phyloP scores from a whole-genome alignment of 2,329 filamentous ascomycete genomes.

The Sphaceloma murrayae region DNA sequence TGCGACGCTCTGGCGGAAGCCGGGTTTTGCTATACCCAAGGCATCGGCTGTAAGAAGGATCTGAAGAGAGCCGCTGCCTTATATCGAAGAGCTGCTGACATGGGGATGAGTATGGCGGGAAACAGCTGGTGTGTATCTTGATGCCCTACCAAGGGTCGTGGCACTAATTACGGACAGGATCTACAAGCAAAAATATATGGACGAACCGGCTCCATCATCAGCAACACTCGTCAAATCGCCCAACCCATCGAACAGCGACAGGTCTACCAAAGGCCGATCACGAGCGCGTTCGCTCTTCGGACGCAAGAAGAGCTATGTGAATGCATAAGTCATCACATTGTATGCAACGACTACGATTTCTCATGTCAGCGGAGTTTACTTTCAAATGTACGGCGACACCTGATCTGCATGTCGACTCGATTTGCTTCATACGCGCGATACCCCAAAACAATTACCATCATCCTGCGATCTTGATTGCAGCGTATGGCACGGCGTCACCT shows the following conservation, averaged over 20 bases:
- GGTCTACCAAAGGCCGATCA: conserved; percentile 5
- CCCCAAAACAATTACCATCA: not conserved
- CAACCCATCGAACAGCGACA: conserved; percentile 8
- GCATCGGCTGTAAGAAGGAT: conserved; percentile 89
- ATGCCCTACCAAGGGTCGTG: conserved; percentile 8
- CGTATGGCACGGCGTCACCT: not conserved
- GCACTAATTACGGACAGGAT: conserved; percentile 53
- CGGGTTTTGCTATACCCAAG: conserved; percentile 91
- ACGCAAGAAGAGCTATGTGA: conserved; percentile 17
- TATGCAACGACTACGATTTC: no score
- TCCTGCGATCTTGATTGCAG: not conserved
- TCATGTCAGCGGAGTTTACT: no score
- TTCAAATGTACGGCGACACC: not conserved
- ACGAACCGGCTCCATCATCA: conserved; percentile 37
- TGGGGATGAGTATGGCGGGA: conserved; percentile 94
- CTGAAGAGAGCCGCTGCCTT: conserved; percentile 86
- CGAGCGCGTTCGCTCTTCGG: conserved; percentile 18
- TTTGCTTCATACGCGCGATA: conserved; percentile 2
- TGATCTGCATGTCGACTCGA: not conserved
- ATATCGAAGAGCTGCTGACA: conserved; percentile 81
- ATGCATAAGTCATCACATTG: no score
- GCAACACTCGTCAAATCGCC: conserved; percentile 7
- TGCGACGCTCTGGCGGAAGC: conserved; percentile 88
- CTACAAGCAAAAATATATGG: conserved; percentile 85
- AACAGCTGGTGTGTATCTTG: conserved; percentile 76